phyloP scores from a whole-genome alignment of 805 yeast species.

The Yamadazyma scolyti region DNA sequence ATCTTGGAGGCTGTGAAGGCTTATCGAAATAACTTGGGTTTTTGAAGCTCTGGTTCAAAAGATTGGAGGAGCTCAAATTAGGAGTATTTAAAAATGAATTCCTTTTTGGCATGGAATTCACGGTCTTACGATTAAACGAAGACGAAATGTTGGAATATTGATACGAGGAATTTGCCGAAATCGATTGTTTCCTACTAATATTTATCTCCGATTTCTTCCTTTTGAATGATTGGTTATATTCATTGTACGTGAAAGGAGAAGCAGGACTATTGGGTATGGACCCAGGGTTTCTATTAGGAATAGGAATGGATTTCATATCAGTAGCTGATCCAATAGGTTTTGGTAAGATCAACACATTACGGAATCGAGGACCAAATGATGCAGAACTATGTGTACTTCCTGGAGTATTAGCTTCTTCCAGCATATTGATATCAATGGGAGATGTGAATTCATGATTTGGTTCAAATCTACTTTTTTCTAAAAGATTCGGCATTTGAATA shows the following conservation, averaged over 20 bases:
- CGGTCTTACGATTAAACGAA: constrained; percentile 6
- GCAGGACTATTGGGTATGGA: constrained; percentile 18
- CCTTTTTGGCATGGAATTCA: constrained; percentile 11
- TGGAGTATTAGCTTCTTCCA: constrained; percentile 5
- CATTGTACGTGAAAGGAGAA: constrained; percentile 14
- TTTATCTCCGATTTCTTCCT: constrained; percentile 39
- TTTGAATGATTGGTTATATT: constrained; percentile 33
- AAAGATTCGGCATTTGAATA: too few relatives aligned
- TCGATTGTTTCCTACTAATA: constrained; percentile 12
- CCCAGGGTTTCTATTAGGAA: constrained; percentile 15
- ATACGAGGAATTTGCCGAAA: constrained; percentile 9
- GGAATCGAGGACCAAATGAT: constrained; percentile 19
- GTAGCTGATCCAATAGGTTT: constrained; percentile 25
- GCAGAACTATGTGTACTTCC: constrained; percentile 5
- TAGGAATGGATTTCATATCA: constrained; percentile 27
- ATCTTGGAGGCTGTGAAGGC: constrained; percentile 3
- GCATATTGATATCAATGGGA: constrained; percentile 3
- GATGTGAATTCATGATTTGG: constrained; percentile 7
- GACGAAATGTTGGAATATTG: constrained; percentile 7
- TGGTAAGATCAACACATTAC: constrained; percentile 39
- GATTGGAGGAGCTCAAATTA: constrained; percentile 20
- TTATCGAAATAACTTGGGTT: constrained; percentile 16
- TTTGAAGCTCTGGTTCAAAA: constrained; percentile 18
- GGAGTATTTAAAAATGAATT: constrained; percentile 10
- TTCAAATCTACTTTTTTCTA: constrained; percentile 1